Percentiles rank a stretch among this genome's conserved stretches.
phyloP scores from a whole-genome alignment of 2,329 filamentous ascomycete species.

The Raffaelea arxii region DNA sequence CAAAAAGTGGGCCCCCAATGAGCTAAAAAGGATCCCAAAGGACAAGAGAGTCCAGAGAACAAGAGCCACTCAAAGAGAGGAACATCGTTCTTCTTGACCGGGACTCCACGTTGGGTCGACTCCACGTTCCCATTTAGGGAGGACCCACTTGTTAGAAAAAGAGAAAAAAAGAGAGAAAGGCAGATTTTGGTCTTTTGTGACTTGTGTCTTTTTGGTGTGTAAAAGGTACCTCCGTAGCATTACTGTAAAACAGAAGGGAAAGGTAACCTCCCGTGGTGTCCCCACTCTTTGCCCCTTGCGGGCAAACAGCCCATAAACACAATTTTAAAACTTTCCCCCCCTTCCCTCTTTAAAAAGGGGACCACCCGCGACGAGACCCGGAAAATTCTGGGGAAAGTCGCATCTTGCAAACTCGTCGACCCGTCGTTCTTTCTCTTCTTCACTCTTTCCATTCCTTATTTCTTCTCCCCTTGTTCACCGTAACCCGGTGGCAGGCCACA shows the following conservation, averaged over 20 bases:
- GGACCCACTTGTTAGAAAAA: no score
- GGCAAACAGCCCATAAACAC: background rate
- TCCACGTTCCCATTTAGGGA: no score
- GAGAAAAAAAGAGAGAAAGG: background rate
- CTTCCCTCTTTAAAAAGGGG: background rate
- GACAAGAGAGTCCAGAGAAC: background rate
- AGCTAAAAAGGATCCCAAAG: background rate
- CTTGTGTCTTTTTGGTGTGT: background rate
- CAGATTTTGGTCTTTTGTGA: background rate
- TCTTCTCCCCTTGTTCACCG: slow-evolving; percentile 1
- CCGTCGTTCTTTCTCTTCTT: background rate
- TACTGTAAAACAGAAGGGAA: background rate
- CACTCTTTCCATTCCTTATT: background rate
- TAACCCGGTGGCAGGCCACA: background rate
- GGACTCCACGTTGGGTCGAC: no score
- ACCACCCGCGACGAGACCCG: background rate
- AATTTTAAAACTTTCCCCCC: background rate
- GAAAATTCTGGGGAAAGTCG: background rate
- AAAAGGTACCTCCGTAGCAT: background rate
- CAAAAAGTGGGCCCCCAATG: background rate
- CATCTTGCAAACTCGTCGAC: slow-evolving; percentile 1
- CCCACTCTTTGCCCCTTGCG: background rate
- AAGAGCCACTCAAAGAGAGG: background rate
- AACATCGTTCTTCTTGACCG: no score
- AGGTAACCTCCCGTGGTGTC: background rate